Evolutionary conservation across 768 basidiomycete genomes (phyloP), one percentile per base, ranked within the genome.

Genomic region (Termitomyces sp.): DNA sequence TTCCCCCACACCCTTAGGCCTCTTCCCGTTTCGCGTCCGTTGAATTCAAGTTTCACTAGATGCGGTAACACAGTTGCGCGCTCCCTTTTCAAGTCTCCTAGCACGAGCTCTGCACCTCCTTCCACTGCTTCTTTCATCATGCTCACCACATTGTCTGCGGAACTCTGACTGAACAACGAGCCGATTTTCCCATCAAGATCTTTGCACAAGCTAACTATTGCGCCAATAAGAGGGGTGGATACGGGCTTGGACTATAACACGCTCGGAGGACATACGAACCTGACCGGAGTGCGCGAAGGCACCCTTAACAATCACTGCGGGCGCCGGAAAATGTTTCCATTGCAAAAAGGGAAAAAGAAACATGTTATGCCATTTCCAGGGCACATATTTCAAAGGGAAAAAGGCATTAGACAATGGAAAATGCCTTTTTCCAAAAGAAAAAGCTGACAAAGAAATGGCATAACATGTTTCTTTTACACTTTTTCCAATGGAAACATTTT

Each of bases 211-310:
- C 61, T 56, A 37, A 68, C 68, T 16, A 85, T 66, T 11, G 72
- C 63, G 4, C 65, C 56, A 13, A 77, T 65, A 13, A 84, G 72
- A 1, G 57, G 57, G 0, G 74, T 68, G 11, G 78, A 73, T 12
- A 76, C 69, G 71, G 18, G 75, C 69, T 61, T 82, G 80, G 33
- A 78, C 78, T 46, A 85, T 80, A n/a, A 84, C 77, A 7, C 83
- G 78, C 63, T 82, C 81, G 8, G 81, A 79, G 1, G 82, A 81
- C 80, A 85, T 82, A 70, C 83, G 84, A 45, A 83, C 73, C 69
- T 84, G 82, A 0, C 83, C 82, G 13, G 79, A 81, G 65, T 80
- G 72, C 0, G 75, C 53, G 64, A 82, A 72, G 3, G 81, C 74
- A 18, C 77, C 77, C 33, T 62, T 73, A 0, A 74, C 73, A 49